phyloP scores from a whole-genome alignment of 805 yeast species.

The Brettanomyces custersianus region DNA sequence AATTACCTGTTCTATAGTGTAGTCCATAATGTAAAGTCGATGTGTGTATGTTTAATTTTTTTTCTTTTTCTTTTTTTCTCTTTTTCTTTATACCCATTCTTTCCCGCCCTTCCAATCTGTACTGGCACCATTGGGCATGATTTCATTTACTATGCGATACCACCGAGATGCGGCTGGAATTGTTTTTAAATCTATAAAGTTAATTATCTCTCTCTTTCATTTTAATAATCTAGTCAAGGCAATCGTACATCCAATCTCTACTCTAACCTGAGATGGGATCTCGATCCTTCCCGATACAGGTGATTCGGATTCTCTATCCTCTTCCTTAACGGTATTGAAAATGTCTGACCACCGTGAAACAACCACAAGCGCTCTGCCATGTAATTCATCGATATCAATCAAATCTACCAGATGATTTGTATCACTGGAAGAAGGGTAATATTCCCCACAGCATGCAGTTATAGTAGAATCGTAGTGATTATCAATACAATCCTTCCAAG shows the following conservation, averaged over 20 bases:
- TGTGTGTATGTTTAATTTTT: no score
- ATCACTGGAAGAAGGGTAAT: slow-evolving; percentile 26
- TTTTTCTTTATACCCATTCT: neutral
- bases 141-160: no score
- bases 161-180: no score
- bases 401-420: no score
- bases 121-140: no score
- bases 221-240: slow-evolving; percentile 33
- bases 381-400: neutral
- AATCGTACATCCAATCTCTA: slow-evolving; percentile 66
- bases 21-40: no score
- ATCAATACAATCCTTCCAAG: slow-evolving; percentile 49
- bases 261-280: slow-evolving; percentile 47
- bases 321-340: no score
- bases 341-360: no score
- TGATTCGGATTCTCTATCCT: neutral
- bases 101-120: neutral
- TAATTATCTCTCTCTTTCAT: neutral
- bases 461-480: slow-evolving; percentile 65
- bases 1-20: no score
- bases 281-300: no score
- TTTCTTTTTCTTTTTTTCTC: neutral
- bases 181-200: no score
- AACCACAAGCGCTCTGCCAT: slow-evolving; percentile 36
- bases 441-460: slow-evolving; percentile 62